phyloP scores from a whole-genome alignment of 2,329 filamentous ascomycete genomes.

The Tolypocladium pustulatum region DNA sequence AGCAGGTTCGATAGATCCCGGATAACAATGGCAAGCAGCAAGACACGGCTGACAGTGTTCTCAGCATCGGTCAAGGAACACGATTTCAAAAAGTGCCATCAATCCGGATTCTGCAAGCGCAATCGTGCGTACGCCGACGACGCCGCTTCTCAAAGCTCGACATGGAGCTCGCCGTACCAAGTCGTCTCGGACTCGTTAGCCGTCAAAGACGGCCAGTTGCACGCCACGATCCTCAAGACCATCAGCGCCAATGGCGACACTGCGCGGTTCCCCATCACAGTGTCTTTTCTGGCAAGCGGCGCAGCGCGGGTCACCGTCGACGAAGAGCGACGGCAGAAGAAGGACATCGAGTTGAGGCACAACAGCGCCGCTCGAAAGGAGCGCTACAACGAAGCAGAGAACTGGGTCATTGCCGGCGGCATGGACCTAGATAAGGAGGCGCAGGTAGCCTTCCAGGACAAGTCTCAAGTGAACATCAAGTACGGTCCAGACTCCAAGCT shows the following conservation, averaged over 20 bases:
- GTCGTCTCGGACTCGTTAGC: conserved; percentile 61
- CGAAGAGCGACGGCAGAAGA: conserved; percentile 81
- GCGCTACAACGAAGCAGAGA: conserved; percentile 83
- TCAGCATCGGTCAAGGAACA: conserved; percentile 82
- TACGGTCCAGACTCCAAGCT: conserved; percentile 71
- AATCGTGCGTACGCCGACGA: conserved; percentile 84
- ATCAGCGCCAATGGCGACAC: conserved; percentile 52
- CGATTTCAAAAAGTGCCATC: conserved; percentile 93
- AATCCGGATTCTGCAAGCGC: conserved; percentile 94
- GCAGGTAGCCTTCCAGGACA: conserved; percentile 53
- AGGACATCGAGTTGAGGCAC: conserved; percentile 79
- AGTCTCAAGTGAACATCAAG: conserved; percentile 60
- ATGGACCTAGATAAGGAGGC: conserved; percentile 62
- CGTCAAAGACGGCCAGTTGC: conserved; percentile 70
- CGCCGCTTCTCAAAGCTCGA: conserved; percentile 50
- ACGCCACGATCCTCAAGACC: conserved; percentile 73
- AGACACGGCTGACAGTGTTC: not conserved
- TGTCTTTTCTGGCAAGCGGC: conserved; percentile 85
- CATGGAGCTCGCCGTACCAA: conserved; percentile 73
- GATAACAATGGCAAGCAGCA: not conserved
- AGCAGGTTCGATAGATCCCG: conserved; percentile 41
- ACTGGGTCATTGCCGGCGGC: conserved; percentile 79
- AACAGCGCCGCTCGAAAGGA: conserved; percentile 79
- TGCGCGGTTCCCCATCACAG: conserved; percentile 68
- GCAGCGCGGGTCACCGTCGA: conserved; percentile 81